Evolutionary conservation across 2,329 filamentous ascomycete genomes (phyloP), one percentile per base, ranked within the genome.

Genomic region (Paecilomyces variotii): DNA sequence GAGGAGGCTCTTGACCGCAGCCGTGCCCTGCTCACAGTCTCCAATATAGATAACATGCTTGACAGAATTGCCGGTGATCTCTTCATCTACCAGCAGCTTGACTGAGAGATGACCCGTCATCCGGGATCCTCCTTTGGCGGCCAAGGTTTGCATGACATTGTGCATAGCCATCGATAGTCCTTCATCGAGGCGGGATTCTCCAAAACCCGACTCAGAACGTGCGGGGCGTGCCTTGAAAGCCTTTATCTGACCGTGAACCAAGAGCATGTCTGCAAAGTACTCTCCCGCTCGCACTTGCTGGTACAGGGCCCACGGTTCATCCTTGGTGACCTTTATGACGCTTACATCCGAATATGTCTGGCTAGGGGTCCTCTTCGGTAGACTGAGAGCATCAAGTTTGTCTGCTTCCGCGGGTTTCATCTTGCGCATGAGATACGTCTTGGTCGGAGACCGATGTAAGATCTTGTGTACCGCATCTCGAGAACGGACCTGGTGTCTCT

Each of bases 101-200:
- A 92, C 87, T 19, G 83, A 87, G 32, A 91, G 70, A 68, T 92
- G 89, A 0, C 89, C 89, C 0, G 87, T 90, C 66, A 89, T 75
- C 2, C 68, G 65, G 12, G 70, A 56, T 0, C 81, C 80, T 26
- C 80, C 75, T 52, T 77, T 78, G 2, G 69, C 68, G 0, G 84
- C 84, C 57, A 87, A 85, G 10, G 71, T 74, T 57, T 80, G 69
- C 0, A 88, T 91, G 64, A 91, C 89, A 1, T 74, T 74, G 0
- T 87, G 78, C 82, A 91, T 88, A 1, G 82, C 81, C 25, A 73
- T 72, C 45, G 78, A 81, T 0, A 91, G 72, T 0, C 78, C 72
- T 0, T 83, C 84, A 6, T 81, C 73, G 0, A 78, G 62, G 0
- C 83, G 80, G 0, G 91, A 78, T 0, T 84, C 79, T 27, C 77